Base-by-base conservation (phyloP, 352 stramenopile genomes). In the Phytophthora multivora region DNA sequence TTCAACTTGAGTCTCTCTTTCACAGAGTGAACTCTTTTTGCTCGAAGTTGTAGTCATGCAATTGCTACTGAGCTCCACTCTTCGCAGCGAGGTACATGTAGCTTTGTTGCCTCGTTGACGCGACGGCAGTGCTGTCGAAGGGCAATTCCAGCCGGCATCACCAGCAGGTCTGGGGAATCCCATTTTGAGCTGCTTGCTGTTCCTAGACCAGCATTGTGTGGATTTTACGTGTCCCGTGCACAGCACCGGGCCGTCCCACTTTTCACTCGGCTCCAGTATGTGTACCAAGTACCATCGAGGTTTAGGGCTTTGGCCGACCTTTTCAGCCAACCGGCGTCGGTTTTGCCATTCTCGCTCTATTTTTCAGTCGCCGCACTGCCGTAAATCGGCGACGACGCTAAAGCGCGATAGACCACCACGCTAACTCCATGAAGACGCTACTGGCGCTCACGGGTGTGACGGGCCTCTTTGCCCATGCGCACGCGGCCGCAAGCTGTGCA, bases 401-500 rank as follows among this genome's bases (percentile, higher is more conserved):
- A 58, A 38, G 31, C 40, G 18, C 16, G 9, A 59, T 41, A 60
- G 11, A 45, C 40, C 42, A 23, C n/a, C 18, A 3, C 1, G 11
- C n/a, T 11, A 25, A 25, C 28, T 43, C 19, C 41, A 73, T 66
- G 58, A 68, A 65, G 51, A 57, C 54, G 30, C 23, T 68, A 26
- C 18, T 77, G 31, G 53, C 49, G 47, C 31, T 62, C 23, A 31
- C 46, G 35, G 38, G 45, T 6, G 33, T 31, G 4, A 41, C 59
- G 35, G 31, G 38, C 2, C 25, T 66, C 19, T 38, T 66, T 2
- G 41, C 39, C 1, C 39, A 18, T 2, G 36, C 45, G 1, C 25
- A 84, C 55, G 62, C 48, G 4, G 83, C 86, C 13, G 62, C 71
- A 2, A 69, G 52, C 15, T 94, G 83, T 52, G 35, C 59, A 2